Evolutionary conservation across 768 basidiomycete genomes (phyloP), one percentile per base, ranked within the genome.

Genomic region (Fistulinella prunicolor): DNA sequence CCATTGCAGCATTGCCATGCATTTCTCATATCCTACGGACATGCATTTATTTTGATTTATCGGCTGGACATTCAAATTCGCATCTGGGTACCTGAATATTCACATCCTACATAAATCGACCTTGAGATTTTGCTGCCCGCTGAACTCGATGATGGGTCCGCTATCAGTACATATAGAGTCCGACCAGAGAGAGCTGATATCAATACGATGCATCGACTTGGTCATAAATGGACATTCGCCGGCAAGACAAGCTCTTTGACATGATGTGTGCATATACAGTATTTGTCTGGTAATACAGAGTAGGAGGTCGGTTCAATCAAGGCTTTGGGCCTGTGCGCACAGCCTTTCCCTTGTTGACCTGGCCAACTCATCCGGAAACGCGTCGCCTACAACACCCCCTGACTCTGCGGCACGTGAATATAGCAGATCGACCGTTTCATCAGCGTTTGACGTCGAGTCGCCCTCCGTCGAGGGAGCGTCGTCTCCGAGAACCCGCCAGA

Each of bases 31-130:
- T n/a, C 49, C 49, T 60, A 66, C 49, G 50, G 54, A 30, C 55
- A 40, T 44, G 23, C 54, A 56, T 52, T 47, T 68, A 66, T 49
- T 57, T 49, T 43, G 60, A 60, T 57, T 50, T 59, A 59, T 57
- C 42, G 42, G 41, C 43, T 49, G 53, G 53, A 63, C 54, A 30
- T 43, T 36, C n/a, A n/a, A n/a, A 32, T 47, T 44, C 9, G 37
- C 39, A 39, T 29, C 38, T 24, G 20, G 19, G 38, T 36, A 44
- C 39, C 10, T 47, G 46, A 42, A 49, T 40, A 46, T 41, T 44
- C 26, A 53, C 53, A 58, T 43, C 32, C 59, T 58, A 56, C 50
- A 48, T 41, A 23, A 44, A 44, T 21, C 23, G 19, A 30, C 38
- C 20, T 38, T 13, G 30, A 41, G 40, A 23, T 38, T 38, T 40